phyloP scores from a whole-genome alignment of 2,329 filamentous ascomycete species.

The Macrophomina pseudophaseolina region DNA sequence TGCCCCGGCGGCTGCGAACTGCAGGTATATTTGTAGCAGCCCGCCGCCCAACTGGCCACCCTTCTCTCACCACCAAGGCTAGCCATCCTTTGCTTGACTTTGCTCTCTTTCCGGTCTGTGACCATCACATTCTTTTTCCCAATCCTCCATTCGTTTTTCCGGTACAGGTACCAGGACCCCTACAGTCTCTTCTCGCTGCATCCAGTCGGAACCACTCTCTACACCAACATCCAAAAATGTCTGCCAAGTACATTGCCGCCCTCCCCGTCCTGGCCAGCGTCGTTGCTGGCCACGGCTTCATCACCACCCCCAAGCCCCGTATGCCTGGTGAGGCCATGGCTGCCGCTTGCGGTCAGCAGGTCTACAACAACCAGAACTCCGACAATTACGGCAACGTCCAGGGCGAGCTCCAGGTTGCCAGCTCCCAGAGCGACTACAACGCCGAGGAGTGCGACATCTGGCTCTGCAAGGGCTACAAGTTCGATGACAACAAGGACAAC shows the following conservation, averaged over 20 bases:
- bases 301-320: constrained; percentile 55
- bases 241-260: constrained; percentile 43
- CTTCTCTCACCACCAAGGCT: constrained; percentile 25
- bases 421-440: constrained; percentile 55
- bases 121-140: constrained; percentile 40
- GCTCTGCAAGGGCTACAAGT: constrained; percentile 65
- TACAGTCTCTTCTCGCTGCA: constrained; percentile 33
- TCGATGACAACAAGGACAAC: constrained; percentile 59
- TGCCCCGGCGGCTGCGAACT: neutral
- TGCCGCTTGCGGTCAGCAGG: constrained; percentile 60
- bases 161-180: constrained; percentile 29
- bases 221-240: constrained; percentile 41
- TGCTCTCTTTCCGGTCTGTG: constrained; percentile 26
- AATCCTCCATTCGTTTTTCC: constrained; percentile 39
- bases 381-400: constrained; percentile 65
- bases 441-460: constrained; percentile 56
- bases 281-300: constrained; percentile 60
- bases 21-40: constrained; percentile 17
- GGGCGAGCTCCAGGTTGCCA: constrained; percentile 57
- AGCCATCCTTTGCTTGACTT: constrained; percentile 21
- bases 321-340: constrained; percentile 58
- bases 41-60: neutral
- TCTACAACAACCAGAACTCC: constrained; percentile 57
- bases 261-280: constrained; percentile 52
- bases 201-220: constrained; percentile 17